A percentile compares a stretch with the other conserved stretches of the same genome.
Evolutionary conservation across 2,329 filamentous ascomycete genomes (phyloP).

Genomic region (Allantophomopsis cytisporea): DNA sequence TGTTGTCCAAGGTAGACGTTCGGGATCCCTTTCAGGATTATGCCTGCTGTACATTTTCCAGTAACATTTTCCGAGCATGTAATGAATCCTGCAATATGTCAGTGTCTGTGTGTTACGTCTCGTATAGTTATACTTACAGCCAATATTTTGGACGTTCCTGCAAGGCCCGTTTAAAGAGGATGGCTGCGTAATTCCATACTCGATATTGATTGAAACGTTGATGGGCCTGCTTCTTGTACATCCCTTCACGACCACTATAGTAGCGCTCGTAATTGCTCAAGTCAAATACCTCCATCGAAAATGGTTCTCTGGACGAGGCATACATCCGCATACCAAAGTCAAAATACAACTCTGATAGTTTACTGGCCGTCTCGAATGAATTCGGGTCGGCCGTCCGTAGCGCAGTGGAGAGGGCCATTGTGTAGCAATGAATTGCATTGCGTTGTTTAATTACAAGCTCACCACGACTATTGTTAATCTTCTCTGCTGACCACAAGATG

Average conservation of each 20-base stretch:
- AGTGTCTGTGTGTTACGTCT: background rate
- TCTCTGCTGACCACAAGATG: constrained; percentile 24
- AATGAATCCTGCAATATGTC: constrained; percentile 35
- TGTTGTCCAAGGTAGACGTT: constrained; percentile 14
- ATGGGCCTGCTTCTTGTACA: constrained; percentile 44
- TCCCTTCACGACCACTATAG: constrained; percentile 36
- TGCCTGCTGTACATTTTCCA: constrained; percentile 54
- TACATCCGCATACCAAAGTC: constrained; percentile 60
- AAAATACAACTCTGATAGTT: constrained; percentile 50
- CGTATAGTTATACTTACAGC: constrained; percentile 31
- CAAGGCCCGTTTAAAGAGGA: constrained; percentile 45
- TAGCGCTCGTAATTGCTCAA: constrained; percentile 48
- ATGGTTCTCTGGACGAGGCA: constrained; percentile 52
- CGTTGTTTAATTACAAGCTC: constrained; percentile 21
- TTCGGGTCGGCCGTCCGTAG: constrained; percentile 37
- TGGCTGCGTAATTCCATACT: constrained; percentile 51
- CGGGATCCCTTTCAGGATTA: constrained; percentile 21
- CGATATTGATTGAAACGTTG: constrained; percentile 41
- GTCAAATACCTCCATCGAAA: constrained; percentile 53
- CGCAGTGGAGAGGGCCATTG: constrained; percentile 52
- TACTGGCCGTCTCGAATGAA: constrained; percentile 34
- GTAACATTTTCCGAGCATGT: constrained; percentile 56
- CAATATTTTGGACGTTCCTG: constrained; percentile 45
- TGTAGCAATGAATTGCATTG: constrained; percentile 28
- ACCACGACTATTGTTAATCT: constrained; percentile 21